Evolutionary conservation across 208 protist genomes (phyloP).

Genomic region (Trypanosoma caninum): DNA sequence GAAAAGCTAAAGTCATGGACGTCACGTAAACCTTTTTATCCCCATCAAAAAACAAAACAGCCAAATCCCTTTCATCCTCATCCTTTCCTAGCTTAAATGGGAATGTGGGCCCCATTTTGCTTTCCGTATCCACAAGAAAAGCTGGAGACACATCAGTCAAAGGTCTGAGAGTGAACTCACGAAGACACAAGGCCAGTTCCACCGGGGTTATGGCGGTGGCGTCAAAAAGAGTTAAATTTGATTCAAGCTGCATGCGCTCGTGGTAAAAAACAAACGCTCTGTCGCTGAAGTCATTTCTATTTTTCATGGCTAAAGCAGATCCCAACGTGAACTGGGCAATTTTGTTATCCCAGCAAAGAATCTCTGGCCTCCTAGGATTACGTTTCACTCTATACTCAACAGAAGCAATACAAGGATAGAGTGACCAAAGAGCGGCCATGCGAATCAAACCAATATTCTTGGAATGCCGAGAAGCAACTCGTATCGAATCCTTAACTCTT

Average conservation of each 20-base stretch:
- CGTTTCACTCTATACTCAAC: conserved; percentile 71
- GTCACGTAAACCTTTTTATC: conserved; percentile 81
- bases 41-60: conserved; percentile 76
- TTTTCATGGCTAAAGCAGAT: conserved; percentile 46
- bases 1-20: conserved; percentile 35
- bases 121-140: conserved; percentile 55
- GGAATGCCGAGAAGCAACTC: conserved; percentile 52
- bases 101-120: conserved; percentile 46
- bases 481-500: conserved; percentile 35
- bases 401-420: conserved; percentile 72
- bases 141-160: conserved; percentile 41
- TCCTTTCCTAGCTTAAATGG: conserved; percentile 34
- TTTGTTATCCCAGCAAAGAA: conserved; percentile 87
- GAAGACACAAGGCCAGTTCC: conserved; percentile 68
- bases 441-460: conserved; percentile 70
- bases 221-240: conserved; percentile 76
- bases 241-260: conserved; percentile 79
- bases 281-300: conserved; percentile 37
- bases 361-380: conserved; percentile 34
- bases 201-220: conserved; percentile 61
- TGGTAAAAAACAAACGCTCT: conserved; percentile 71
- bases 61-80: conserved; percentile 42
- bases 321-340: conserved; percentile 39
- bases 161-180: conserved; percentile 60
- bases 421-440: conserved; percentile 72